A percentile compares a stretch with the other conserved stretches of the same genome.
Evolutionary conservation across 2,329 filamentous ascomycete species (phyloP).

Genomic region (Calonectria pseudoturangicola): DNA sequence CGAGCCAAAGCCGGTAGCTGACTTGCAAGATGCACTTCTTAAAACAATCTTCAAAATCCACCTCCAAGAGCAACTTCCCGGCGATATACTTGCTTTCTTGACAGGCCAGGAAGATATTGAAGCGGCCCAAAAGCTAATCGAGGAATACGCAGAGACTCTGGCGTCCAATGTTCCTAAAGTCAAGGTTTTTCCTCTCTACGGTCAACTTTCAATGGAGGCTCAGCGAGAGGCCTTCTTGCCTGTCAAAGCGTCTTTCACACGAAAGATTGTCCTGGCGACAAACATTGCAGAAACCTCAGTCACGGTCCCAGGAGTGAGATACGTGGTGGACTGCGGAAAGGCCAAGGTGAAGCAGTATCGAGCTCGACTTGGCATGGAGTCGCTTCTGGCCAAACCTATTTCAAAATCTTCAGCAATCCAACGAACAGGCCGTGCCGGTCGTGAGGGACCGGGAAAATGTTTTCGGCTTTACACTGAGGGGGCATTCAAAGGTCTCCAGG

Average conservation of each 20-base stretch:
- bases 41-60: slow-evolving; percentile 92
- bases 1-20: slow-evolving; percentile 82
- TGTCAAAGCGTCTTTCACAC: slow-evolving; percentile 80
- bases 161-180: slow-evolving; percentile 84
- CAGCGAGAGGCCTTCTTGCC: slow-evolving; percentile 92
- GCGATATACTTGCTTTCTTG: slow-evolving; percentile 94
- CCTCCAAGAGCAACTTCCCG: slow-evolving; percentile 90
- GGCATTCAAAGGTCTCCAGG: slow-evolving; percentile 81
- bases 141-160: slow-evolving; percentile 84
- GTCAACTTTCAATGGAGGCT: slow-evolving; percentile 88
- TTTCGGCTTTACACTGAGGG: slow-evolving; percentile 91
- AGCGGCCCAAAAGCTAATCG: slow-evolving; percentile 84
- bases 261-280: slow-evolving; percentile 93
- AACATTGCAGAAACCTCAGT: slow-evolving; percentile 99
- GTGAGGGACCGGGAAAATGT: slow-evolving; percentile 93
- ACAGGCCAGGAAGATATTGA: slow-evolving; percentile 96
- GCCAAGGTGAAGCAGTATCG: slow-evolving; percentile 96
- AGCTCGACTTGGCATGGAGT: slow-evolving; percentile 89
- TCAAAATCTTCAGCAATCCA: slow-evolving; percentile 96
- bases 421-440: slow-evolving; percentile 91
- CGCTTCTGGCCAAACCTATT: slow-evolving; percentile 90
- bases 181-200: slow-evolving; percentile 87
- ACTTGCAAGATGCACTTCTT: slow-evolving; percentile 88
- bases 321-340: slow-evolving; percentile 94
- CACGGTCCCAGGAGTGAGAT: slow-evolving; percentile 93